Conservation (phyloP, 768 basidiomycete genomes). For the Albatrellus ellisii region DNA sequence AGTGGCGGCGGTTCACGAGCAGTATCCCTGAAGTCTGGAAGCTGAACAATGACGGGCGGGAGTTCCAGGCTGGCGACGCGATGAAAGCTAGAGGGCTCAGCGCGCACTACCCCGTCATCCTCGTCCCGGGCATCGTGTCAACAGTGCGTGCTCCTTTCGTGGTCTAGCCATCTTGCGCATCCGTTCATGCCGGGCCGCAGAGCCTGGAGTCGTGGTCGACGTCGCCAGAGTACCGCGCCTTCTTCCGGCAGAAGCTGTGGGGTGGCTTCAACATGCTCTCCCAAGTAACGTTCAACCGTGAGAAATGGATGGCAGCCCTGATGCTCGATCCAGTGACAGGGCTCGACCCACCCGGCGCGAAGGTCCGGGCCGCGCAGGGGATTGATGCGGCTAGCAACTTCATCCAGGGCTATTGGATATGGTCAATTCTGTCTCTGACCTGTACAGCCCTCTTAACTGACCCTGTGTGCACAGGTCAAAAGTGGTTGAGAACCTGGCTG, state of each 20-base stretch:
- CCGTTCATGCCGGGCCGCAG: constrained; percentile 20
- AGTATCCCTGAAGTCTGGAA: constrained; percentile 77
- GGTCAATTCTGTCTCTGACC: constrained; percentile 29
- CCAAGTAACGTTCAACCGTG: constrained; percentile 71
- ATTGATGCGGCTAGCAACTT: constrained; percentile 82
- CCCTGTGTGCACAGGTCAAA: constrained; percentile 51
- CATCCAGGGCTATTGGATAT: constrained; percentile 91
- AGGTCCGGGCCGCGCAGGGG: constrained; percentile 86
- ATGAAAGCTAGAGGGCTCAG: constrained; percentile 50
- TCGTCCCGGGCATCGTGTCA: constrained; percentile 86
- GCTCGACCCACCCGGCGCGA: constrained; percentile 74
- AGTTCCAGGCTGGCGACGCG: constrained; percentile 63
- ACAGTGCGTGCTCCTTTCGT: constrained; percentile 42
- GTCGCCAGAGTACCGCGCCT: constrained; percentile 65
- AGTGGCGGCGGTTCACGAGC: constrained; percentile 55
- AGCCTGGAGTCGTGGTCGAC: constrained; percentile 94
- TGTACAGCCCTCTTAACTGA: not conserved
- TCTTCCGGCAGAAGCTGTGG: constrained; percentile 87
- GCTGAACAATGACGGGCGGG: constrained; percentile 65
- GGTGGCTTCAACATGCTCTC: constrained; percentile 75
- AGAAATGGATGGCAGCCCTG: constrained; percentile 84
- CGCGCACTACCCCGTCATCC: constrained; percentile 66
- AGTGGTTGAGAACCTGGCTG: constrained; percentile 90
- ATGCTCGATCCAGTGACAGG: constrained; percentile 88
- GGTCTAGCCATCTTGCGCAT: not conserved